Conservation (phyloP, 2,329 filamentous ascomycete genomes). For the Grosmannia penicillata region DNA sequence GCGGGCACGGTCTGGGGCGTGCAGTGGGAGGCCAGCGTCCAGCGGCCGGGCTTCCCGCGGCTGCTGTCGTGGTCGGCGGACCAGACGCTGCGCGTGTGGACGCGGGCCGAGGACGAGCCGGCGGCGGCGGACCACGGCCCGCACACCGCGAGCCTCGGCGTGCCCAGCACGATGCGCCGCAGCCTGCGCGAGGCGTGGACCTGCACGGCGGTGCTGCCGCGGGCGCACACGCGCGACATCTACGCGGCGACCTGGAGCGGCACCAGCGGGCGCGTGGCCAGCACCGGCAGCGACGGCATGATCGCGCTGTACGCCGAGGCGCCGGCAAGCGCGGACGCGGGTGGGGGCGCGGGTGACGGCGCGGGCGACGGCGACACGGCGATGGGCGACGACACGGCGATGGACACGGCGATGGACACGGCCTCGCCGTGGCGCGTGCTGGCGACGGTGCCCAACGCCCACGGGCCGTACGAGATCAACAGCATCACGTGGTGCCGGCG, state of each 20-base stretch:
- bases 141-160: conserved; percentile 31
- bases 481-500: conserved; percentile 78
- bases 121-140: conserved; percentile 20
- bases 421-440: conserved; percentile 52
- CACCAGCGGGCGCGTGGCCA: conserved; percentile 64
- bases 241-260: conserved; percentile 80
- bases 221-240: conserved; percentile 62
- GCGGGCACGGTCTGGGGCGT: conserved; percentile 80
- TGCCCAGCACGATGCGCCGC: conserved; percentile 82
- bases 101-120: conserved; percentile 39
- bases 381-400: conserved; percentile 8
- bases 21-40: conserved; percentile 46
- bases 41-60: conserved; percentile 34
- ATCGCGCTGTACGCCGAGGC: conserved; percentile 64
- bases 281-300: conserved; percentile 72
- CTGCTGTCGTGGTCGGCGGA: conserved; percentile 81
- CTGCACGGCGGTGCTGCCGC: conserved; percentile 61
- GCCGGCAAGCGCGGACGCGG: background rate
- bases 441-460: conserved; percentile 54
- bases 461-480: conserved; percentile 90
- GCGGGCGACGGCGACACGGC: conserved; percentile 5
- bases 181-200: conserved; percentile 70
- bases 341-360: background rate
- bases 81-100: conserved; percentile 65
- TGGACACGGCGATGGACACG: background rate